Evolutionary conservation across 345 rosid genomes (phyloP).

Genomic region (Fremontodendron californicum): DNA sequence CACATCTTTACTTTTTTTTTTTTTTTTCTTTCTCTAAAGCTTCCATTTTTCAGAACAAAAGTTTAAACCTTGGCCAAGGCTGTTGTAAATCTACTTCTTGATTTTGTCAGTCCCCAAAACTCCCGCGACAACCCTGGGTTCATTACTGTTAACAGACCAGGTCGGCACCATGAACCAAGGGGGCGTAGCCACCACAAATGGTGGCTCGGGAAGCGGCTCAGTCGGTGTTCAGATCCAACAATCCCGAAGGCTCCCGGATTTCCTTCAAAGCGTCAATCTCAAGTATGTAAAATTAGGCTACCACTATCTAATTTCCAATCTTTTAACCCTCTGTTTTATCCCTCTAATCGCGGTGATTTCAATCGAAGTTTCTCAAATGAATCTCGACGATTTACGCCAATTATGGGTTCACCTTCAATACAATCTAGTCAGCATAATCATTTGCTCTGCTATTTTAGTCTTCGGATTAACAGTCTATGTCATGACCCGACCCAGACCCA

Average conservation of each 20-base stretch:
- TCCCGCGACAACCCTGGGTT: background rate
- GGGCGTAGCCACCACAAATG: slow-evolving; percentile 8
- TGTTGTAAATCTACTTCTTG: background rate
- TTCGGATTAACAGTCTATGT: slow-evolving; percentile 42
- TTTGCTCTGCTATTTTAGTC: slow-evolving; percentile 42
- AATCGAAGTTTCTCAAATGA: slow-evolving; percentile 34
- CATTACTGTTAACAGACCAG: background rate
- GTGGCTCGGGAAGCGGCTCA: slow-evolving; percentile 15
- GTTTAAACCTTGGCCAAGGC: background rate
- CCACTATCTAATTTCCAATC: slow-evolving; percentile 42
- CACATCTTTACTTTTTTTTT: background rate
- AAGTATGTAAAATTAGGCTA: slow-evolving; percentile 56
- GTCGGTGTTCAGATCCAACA: slow-evolving; percentile 41
- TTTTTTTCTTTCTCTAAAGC: background rate
- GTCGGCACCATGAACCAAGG: slow-evolving; percentile 20
- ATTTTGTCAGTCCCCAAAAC: background rate
- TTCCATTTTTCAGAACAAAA: background rate
- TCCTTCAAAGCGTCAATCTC: slow-evolving; percentile 53
- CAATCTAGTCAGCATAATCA: slow-evolving; percentile 42
- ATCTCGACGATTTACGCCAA: slow-evolving; percentile 38
- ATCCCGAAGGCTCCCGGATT: slow-evolving; percentile 37
- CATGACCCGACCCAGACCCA: slow-evolving; percentile 49
- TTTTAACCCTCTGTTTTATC: slow-evolving; percentile 41
- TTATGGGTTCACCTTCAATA: slow-evolving; percentile 51
- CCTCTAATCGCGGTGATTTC: slow-evolving; percentile 36